phyloP scores from a whole-genome alignment of 768 basidiomycete genomes.

The Neoboletus magnificus region DNA sequence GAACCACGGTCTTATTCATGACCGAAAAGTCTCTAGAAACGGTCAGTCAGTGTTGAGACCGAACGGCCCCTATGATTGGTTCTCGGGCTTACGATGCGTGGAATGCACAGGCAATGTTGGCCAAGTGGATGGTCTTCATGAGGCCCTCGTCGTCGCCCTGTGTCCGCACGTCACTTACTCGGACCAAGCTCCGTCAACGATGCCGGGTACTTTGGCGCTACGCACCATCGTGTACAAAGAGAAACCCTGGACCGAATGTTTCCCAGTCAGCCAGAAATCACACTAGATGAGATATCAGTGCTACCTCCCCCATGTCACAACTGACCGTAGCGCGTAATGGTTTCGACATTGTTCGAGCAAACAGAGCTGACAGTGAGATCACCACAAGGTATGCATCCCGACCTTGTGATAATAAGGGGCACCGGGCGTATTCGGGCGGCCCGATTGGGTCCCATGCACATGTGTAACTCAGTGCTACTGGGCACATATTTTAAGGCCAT shows the following conservation, averaged over 20 bases:
- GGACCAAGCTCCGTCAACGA: not conserved
- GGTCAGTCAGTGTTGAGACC: not conserved
- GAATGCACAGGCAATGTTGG: constrained; percentile 67
- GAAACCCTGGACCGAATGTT: constrained; percentile 38
- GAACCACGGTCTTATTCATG: constrained; percentile 58
- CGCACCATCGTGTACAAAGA: constrained; percentile 47
- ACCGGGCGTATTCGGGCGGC: constrained; percentile 1
- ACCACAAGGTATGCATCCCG: not conserved
- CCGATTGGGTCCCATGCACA: not conserved
- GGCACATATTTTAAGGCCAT: not conserved
- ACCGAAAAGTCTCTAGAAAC: constrained; percentile 54
- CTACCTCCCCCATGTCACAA: constrained; percentile 57
- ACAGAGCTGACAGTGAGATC: not conserved
- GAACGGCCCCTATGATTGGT: not conserved
- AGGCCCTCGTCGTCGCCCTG: constrained; percentile 52
- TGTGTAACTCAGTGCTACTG: no score
- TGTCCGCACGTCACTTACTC: not conserved
- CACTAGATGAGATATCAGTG: not conserved
- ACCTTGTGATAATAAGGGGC: not conserved
- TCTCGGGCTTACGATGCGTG: constrained; percentile 50
- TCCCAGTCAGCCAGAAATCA: constrained; percentile 4
- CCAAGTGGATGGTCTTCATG: constrained; percentile 56
- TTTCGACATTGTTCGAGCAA: constrained; percentile 15
- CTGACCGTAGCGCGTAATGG: constrained; percentile 44
- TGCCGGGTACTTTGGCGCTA: not conserved